Evolutionary conservation across 306 rosid species (phyloP).

Genomic region (Luffa acutangula): DNA sequence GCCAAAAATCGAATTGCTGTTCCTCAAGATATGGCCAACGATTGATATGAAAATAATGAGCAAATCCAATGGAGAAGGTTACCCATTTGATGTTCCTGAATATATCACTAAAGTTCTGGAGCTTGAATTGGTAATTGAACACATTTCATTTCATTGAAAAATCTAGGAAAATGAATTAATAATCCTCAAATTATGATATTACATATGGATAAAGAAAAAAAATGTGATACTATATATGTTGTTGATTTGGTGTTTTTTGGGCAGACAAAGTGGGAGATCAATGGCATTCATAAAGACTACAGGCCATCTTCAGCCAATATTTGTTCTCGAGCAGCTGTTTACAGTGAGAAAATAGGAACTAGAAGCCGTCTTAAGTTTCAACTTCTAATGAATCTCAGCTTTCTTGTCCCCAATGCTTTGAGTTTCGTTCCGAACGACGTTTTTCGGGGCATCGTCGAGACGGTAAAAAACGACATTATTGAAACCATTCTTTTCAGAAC

Average conservation of each 20-base stretch:
- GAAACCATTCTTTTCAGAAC: neutral
- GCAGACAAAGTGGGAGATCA: neutral
- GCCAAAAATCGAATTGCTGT: constrained; percentile 28
- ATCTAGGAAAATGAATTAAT: too few relatives aligned
- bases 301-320: neutral
- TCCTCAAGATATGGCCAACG: constrained; percentile 19
- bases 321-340: neutral
- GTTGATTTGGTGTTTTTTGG: neutral
- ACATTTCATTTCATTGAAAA: neutral
- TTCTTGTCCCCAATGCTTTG: neutral
- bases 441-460: neutral
- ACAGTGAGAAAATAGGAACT: neutral
- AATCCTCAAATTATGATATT: neutral
- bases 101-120: constrained; percentile 28
- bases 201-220: constrained; percentile 25
- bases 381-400: neutral
- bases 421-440: neutral
- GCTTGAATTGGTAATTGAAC: constrained; percentile 29
- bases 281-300: neutral
- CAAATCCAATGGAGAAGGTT: constrained; percentile 40
- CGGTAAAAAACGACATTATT: neutral
- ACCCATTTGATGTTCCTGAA: constrained; percentile 36
- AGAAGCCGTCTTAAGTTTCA: neutral
- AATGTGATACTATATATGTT: neutral
- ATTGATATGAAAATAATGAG: constrained; percentile 20